Evolutionary conservation across 257 asterid genomes (phyloP), one percentile per base, ranked within the genome.

Genomic region (Asclepias syriaca): DNA sequence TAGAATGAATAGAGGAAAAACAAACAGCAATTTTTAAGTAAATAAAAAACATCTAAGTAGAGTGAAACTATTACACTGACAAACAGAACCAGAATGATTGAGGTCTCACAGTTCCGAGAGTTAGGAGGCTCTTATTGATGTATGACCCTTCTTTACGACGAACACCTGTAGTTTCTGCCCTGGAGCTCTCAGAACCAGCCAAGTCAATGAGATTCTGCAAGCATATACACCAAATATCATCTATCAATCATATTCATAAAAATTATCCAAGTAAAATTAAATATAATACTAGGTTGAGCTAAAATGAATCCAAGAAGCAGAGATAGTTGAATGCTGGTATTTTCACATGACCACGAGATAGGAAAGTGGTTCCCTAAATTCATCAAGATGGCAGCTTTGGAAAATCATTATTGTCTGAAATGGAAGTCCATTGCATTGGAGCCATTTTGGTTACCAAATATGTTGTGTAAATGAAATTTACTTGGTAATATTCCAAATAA

Each of bases 141-240:
- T 88, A 95, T 69, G 99, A 87, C 63, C 99, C 99, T 81, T 95
- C 99, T 83, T 95, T 95, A 79, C 95, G 84, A 74, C 98, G 96
- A 74, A 92, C 63, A 71, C 99, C 99, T 15, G 88, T 89, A 71
- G 99, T 92, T 84, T 88, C 98, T 54, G 83, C 98, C 86, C 73
- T 95, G 73, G 98, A 95, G 85, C 98, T 95, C 88, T 95, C 99
- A 72, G 99, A 95, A 81, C 99, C 99, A 56, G 99, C 99, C 91
- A 92, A 84, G 87, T 95, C 99, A 85, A 95, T 95, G 75, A 92
- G 96, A 86, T 95, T 93, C 99, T 95, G 90, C 91, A 86, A 79
- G 81, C 34, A 82, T 55, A 78, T 54, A 75, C 70, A 56, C 54
- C 32, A 64, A 77, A 68, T 21, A 69, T 78, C 29, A 77, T 22